phyloP scores from a whole-genome alignment of 2,329 filamentous ascomycete genomes.

The Fusarium sp. region DNA sequence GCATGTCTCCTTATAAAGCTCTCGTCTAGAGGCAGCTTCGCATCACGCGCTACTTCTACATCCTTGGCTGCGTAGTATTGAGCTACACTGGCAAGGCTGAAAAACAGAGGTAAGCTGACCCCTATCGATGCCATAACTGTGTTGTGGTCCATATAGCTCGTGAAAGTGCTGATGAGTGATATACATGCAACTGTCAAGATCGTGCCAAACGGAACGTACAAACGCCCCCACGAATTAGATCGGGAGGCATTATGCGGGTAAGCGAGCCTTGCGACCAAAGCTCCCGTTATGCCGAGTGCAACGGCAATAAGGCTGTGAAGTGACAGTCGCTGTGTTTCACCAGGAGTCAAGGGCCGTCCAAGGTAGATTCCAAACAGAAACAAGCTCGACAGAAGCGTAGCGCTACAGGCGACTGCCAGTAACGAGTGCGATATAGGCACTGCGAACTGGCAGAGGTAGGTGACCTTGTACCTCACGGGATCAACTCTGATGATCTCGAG shows the following conservation, averaged over 20 bases:
- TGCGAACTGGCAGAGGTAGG: slow-evolving; percentile 1
- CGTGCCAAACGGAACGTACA: slow-evolving; percentile 25
- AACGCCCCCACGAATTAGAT: slow-evolving; percentile 30
- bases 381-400: slow-evolving; percentile 22
- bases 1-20: slow-evolving; percentile 5
- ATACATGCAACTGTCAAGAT: not conserved
- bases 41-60: not conserved
- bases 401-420: slow-evolving; percentile 23
- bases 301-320: slow-evolving; percentile 15
- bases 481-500: slow-evolving; percentile 21
- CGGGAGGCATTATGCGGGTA: not conserved
- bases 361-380: slow-evolving; percentile 31
- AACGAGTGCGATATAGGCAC: slow-evolving; percentile 30
- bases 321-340: slow-evolving; percentile 13
- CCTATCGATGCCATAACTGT: slow-evolving; percentile 22
- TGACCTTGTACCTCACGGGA: slow-evolving; percentile 3
- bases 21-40: not conserved
- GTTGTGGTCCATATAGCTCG: not conserved
- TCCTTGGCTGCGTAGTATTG: slow-evolving; percentile 31
- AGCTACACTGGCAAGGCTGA: slow-evolving; percentile 21
- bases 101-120: slow-evolving; percentile 31
- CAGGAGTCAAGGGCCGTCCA: not conserved
- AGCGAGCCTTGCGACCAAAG: slow-evolving; percentile 3
- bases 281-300: slow-evolving; percentile 24
- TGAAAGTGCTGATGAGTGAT: not conserved